Evolutionary conservation across 2,329 filamentous ascomycete species (phyloP), one percentile per base, ranked within the genome.

Genomic region (Alternaria sp.): DNA sequence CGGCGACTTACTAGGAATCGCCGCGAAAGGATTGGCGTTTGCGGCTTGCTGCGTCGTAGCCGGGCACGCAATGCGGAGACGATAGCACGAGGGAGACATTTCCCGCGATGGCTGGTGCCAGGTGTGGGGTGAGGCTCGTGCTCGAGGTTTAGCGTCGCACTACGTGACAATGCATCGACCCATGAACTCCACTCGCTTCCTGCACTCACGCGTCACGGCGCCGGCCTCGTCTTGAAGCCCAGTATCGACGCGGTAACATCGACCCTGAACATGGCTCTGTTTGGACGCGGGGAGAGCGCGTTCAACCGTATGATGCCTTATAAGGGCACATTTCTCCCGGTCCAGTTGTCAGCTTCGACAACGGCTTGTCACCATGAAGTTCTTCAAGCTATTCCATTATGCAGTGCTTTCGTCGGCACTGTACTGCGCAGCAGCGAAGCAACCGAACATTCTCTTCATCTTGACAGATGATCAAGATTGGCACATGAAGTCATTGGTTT

Each of bases 381-480:
- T 41, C 37, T 5, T 41, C 37, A 41, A 41, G n/a, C 0, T 41
- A 2, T 41, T 41, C 37, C 37, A 41, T 18, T 41, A 18, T 41
- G 37, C 37, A 41, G 37, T 41, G 37, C 37, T 41, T 1, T 3
- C 37, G 2, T 41, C 37, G 37, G 37, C n/a, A 41, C 37, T 41
- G 37, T 2, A 41, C 37, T 41, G 37, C 3, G 37, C 37, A 41
- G 37, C 37, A 41, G 37, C 37, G 37, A 41, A 41, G 37, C 37
- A 41, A 2, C 69, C 70, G 7, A 91, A 91, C 65, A 85, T 91
- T 37, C 79, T 91, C 20, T 89, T 91, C 71, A 87, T 92, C 61
- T 78, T 91, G 33, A 88, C 87, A 0, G 89, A 91, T 63, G 89
- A 91, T 66, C 89, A 91, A 71, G 89, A 91, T 70, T 77, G 86